Evolutionary conservation across 192 early-diverging fungal species (phyloP).

Genomic region (Backusella luteola): DNA sequence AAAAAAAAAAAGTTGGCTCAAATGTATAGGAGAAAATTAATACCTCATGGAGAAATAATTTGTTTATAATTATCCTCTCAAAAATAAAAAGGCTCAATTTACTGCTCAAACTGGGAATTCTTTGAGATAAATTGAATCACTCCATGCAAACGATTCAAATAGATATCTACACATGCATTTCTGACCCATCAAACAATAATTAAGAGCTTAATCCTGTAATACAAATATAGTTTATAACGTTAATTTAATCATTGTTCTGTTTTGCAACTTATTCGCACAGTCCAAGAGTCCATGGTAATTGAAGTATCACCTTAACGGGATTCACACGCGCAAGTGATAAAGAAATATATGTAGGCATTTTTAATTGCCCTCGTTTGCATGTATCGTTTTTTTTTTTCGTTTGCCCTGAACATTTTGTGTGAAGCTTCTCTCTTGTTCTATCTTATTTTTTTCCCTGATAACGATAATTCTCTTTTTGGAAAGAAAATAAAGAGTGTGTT

Average conservation of each 20-base stretch:
- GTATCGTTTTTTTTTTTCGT: background rate
- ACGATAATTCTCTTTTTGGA: background rate
- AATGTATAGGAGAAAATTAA: background rate
- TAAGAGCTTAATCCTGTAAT: background rate
- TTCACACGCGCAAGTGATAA: background rate
- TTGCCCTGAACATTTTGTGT: background rate
- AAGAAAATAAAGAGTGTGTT: background rate
- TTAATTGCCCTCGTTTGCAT: background rate
- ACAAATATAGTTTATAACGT: background rate
- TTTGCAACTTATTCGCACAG: background rate
- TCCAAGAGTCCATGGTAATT: background rate
- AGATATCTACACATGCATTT: background rate
- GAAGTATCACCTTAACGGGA: background rate
- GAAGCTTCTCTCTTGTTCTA: background rate
- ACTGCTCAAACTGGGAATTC: background rate
- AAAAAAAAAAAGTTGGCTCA: background rate
- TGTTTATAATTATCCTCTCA: background rate
- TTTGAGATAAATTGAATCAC: background rate
- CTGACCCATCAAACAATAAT: background rate
- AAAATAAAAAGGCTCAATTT: background rate
- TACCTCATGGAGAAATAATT: background rate
- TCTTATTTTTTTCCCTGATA: background rate
- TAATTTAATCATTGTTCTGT: background rate
- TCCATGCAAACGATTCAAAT: background rate
- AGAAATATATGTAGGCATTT: background rate